Evolutionary conservation across 2,329 filamentous ascomycete genomes (phyloP).

Genomic region (Neocatenulostroma microsporum): DNA sequence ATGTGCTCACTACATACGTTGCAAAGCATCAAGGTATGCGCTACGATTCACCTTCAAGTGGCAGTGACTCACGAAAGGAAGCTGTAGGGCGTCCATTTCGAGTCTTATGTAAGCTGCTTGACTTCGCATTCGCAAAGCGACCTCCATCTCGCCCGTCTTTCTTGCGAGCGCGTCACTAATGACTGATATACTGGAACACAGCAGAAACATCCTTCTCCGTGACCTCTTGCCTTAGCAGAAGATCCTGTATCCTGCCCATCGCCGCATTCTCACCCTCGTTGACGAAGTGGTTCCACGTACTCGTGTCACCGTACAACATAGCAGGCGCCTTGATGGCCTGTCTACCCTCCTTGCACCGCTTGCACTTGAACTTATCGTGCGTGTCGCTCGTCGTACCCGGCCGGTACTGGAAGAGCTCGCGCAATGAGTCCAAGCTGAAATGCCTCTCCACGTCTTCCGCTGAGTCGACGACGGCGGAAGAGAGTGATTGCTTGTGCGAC

Average conservation of each 20-base stretch:
- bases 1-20: too few relatives aligned
- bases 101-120: too few relatives aligned
- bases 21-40: too few relatives aligned
- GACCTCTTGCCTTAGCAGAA: slow-evolving; percentile 79
- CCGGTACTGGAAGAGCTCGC: slow-evolving; percentile 91
- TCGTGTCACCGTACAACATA: slow-evolving; percentile 95
- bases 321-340: slow-evolving; percentile 87
- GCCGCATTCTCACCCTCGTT: slow-evolving; percentile 57
- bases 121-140: too few relatives aligned
- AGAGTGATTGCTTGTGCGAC: slow-evolving; percentile 94
- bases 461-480: slow-evolving; percentile 91
- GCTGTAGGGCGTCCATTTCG: too few relatives aligned
- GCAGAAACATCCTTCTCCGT: slow-evolving; percentile 75
- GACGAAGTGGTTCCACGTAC: slow-evolving; percentile 97
- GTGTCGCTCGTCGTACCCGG: slow-evolving; percentile 81
- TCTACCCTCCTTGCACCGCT: slow-evolving; percentile 72
- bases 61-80: too few relatives aligned
- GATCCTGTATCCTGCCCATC: slow-evolving; percentile 77
- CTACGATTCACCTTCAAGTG: too few relatives aligned
- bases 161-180: too few relatives aligned
- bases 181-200: slow-evolving; percentile 98
- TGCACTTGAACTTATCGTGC: slow-evolving; percentile 98
- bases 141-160: too few relatives aligned
- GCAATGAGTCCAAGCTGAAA: slow-evolving; percentile 82
- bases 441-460: slow-evolving; percentile 96